phyloP scores from a whole-genome alignment of 306 rosid genomes.

The Vigna angularis region DNA sequence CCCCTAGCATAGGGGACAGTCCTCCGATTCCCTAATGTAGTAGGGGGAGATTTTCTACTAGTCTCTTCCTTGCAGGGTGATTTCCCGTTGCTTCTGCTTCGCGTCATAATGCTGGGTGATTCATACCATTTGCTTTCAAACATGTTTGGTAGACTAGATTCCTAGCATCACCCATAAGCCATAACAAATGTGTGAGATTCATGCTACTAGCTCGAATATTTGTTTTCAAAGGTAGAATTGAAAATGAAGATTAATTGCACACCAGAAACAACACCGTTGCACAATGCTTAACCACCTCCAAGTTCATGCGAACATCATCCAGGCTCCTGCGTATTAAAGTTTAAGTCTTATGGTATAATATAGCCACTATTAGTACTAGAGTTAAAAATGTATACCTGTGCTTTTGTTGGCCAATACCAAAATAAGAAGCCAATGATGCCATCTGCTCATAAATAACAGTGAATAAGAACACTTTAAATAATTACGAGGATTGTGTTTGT shows the following conservation, averaged over 20 bases:
- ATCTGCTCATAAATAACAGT: conserved; percentile 54
- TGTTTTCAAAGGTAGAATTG: conserved; percentile 9
- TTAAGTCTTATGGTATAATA: background rate
- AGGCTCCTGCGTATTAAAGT: conserved; percentile 69
- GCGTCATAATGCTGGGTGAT: conserved; percentile 61
- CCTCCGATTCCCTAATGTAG: conserved; percentile 65
- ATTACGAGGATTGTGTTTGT: background rate
- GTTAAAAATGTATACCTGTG: conserved; percentile 64
- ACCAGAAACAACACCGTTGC: conserved; percentile 97
- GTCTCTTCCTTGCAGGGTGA: conserved; percentile 65
- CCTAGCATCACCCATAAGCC: conserved; percentile 54
- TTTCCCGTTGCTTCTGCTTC: conserved; percentile 75
- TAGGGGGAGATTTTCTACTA: conserved; percentile 74
- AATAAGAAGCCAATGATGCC: conserved; percentile 93
- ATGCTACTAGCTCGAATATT: conserved; percentile 15
- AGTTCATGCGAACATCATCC: conserved; percentile 98
- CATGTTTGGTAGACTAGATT: conserved; percentile 80
- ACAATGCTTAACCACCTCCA: conserved; percentile 94
- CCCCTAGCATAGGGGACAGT: conserved; percentile 75
- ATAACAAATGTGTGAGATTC: conserved; percentile 26
- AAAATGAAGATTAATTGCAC: conserved; percentile 25
- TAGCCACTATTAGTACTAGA: background rate
- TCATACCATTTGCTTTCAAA: conserved; percentile 58
- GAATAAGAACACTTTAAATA: conserved; percentile 13
- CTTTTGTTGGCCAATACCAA: conserved; percentile 88